Percentiles rank a stretch among this genome's conserved stretches.
These are phyloP conservation scores for Phialophora macrospora DNA, from an alignment of 2,329 filamentous ascomycete species.

Conservation along the genomic window DNA sequence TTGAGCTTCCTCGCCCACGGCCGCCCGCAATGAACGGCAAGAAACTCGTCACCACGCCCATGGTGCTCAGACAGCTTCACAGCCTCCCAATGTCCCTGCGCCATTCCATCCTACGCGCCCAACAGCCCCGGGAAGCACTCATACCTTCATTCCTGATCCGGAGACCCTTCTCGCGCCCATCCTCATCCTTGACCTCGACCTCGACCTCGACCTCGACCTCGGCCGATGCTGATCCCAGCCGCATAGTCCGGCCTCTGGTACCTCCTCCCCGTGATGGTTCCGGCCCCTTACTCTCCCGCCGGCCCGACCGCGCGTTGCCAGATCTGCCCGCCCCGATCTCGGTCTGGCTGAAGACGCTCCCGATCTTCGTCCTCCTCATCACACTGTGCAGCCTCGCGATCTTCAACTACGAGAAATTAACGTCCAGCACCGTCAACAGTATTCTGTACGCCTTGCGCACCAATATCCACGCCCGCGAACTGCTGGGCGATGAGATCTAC, in stretches of 20 bases:
- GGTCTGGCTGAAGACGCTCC: constrained; percentile 73
- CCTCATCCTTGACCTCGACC: not conserved
- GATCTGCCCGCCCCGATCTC: constrained; percentile 48
- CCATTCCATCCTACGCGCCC: constrained; percentile 6
- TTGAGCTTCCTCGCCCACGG: not conserved
- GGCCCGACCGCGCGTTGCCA: constrained; percentile 59
- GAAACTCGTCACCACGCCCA: constrained; percentile 10
- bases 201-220: constrained; percentile 4
- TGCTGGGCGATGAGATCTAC: constrained; percentile 86
- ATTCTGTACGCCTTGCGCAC: constrained; percentile 92
- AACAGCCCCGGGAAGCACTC: not conserved
- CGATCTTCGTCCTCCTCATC: constrained; percentile 77
- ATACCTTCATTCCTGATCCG: not conserved
- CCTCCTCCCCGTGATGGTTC: constrained; percentile 57
- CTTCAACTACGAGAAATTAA: constrained; percentile 98
- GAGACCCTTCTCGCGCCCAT: not conserved
- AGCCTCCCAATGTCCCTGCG: constrained; percentile 18
- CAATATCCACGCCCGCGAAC: constrained; percentile 71
- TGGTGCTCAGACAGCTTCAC: constrained; percentile 10
- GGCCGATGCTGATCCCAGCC: constrained; percentile 1
- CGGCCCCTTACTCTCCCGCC: constrained; percentile 58
- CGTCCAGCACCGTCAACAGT: constrained; percentile 81
- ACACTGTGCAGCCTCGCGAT: constrained; percentile 77
- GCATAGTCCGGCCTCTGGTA: constrained; percentile 42
- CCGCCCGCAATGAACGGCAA: constrained; percentile 9